These are phyloP conservation scores for Colletotrichum lentis DNA, from an alignment of 2,329 filamentous ascomycete species.

Conservation along the genomic window DNA sequence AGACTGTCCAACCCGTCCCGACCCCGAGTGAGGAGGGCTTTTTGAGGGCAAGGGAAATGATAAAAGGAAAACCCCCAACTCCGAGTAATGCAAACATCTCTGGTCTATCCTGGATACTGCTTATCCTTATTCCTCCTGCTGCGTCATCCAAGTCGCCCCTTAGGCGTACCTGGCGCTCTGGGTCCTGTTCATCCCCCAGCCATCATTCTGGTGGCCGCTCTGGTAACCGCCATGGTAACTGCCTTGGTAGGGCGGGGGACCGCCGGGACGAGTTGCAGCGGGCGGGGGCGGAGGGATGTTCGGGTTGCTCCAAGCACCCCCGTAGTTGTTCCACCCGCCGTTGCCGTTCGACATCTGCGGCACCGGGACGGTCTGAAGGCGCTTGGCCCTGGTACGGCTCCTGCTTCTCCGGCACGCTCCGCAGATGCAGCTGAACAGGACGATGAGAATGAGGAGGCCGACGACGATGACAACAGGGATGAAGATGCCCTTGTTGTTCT, in stretches of 20 bases:
- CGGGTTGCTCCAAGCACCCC: constrained; percentile 31
- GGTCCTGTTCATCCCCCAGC: constrained; percentile 33
- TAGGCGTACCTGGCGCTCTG: constrained; percentile 42
- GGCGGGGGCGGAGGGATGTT: constrained; percentile 33
- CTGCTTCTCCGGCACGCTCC: constrained; percentile 48
- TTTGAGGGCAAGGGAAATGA: constrained; percentile 8
- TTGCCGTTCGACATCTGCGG: constrained; percentile 33
- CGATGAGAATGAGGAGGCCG: constrained; percentile 72
- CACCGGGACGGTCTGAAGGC: constrained; percentile 39
- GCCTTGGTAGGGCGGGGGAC: constrained; percentile 17
- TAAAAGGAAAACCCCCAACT: constrained; percentile 33
- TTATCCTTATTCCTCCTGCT: not conserved
- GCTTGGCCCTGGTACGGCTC: constrained; percentile 38
- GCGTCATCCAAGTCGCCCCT: not conserved
- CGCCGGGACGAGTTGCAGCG: constrained; percentile 23
- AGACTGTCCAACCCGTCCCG: constrained; percentile 7
- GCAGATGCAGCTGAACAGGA: constrained; percentile 72
- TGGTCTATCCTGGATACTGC: not conserved
- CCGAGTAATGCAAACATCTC: constrained; percentile 37
- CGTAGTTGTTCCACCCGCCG: constrained; percentile 38
- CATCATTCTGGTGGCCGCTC: constrained; percentile 11
- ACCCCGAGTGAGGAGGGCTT: not conserved
- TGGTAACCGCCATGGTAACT: constrained; percentile 9
- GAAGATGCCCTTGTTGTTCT: constrained; percentile 78
- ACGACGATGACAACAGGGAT: constrained; percentile 80